A percentile compares a stretch with the other conserved stretches of the same genome.
Evolutionary conservation across 768 basidiomycete species (phyloP).

Genomic region (Mrakia frigida): DNA sequence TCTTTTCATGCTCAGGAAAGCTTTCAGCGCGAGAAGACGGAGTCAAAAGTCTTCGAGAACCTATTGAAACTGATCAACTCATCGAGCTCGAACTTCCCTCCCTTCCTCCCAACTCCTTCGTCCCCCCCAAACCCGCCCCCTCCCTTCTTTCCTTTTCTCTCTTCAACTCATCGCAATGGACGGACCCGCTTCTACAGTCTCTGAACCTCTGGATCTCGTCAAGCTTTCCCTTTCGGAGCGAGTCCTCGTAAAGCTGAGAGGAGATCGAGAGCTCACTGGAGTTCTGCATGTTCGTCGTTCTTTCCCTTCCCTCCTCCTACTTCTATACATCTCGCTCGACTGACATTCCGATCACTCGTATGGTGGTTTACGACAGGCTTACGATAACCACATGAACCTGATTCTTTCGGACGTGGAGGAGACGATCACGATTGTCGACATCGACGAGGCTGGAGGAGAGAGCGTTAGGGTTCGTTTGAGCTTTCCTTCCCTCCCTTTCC

Average conservation of each 20-base stretch:
- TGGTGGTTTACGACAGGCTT: slow-evolving; percentile 59
- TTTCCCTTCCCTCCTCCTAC: slow-evolving; percentile 24
- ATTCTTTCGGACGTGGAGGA: slow-evolving; percentile 97
- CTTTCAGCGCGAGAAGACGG: too few relatives aligned
- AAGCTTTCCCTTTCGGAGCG: slow-evolving; percentile 93
- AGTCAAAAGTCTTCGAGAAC: too few relatives aligned
- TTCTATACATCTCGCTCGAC: neutral
- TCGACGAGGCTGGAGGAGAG: slow-evolving; percentile 59
- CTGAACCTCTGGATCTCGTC: slow-evolving; percentile 96
- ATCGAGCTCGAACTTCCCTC: neutral
- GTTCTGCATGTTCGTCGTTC: slow-evolving; percentile 71
- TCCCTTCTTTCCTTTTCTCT: neutral
- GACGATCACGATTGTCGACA: slow-evolving; percentile 91
- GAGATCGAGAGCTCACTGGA: slow-evolving; percentile 85
- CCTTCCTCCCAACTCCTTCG: neutral
- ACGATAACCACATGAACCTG: slow-evolving; percentile 99
- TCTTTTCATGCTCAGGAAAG: too few relatives aligned
- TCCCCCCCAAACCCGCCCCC: neutral
- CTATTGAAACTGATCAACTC: too few relatives aligned
- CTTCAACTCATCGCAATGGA: slow-evolving; percentile 18
- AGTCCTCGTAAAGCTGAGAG: slow-evolving; percentile 94
- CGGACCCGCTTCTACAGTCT: slow-evolving; percentile 35
- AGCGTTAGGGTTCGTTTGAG: slow-evolving; percentile 52
- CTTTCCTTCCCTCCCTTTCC: neutral
- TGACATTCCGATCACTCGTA: neutral